Evolutionary conservation across 108 stramenopile species (phyloP), one percentile per base, ranked within the genome.

Genomic region (Asterionellopsis glacialis): DNA sequence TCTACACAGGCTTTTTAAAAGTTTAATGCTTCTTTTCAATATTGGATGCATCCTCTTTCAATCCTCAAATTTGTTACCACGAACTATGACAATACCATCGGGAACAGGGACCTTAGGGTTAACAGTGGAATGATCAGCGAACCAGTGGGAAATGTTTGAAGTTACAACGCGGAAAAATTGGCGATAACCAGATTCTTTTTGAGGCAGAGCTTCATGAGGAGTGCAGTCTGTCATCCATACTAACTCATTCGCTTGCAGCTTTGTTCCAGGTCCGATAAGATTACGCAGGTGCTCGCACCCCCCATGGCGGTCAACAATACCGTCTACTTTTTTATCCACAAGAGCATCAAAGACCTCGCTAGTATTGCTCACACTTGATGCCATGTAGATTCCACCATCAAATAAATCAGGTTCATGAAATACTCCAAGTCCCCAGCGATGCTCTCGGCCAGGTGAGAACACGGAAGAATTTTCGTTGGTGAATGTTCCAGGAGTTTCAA

Each of bases 321-420:
- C 47, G 5, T 16, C 19, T 19, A 48, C 21, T 48, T 16, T 5
- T 5, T 48, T 48, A 9, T 48, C 47, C 21, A 48, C 47, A 16
- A 48, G 19, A 19, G 47, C 47, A 48, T 48, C 47, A 21, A 48
- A 48, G 9, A 48, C 19, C 21, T 21, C 19, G 21, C 47, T 48
- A 19, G 47, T 48, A 5, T 48, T 48, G 47, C 47, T 33, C 16
- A 48, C 47, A 21, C 9, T 48, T 16, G 47, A 48, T 19, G 47
- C 47, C 47, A 48, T 48, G 21, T 19, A 48, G 47, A 48, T 48
- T 19, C 47, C 47, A 19, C 47, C 47, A 48, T 48, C 19, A 48
- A 6, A 48, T 9, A 19, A 19, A 48, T 48, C 47, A 19, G 47
- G 16, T 5, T 21, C 47, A 48, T 48, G 9, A 21, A 19, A 48